Conservation (phyloP, 2,329 filamentous ascomycete genomes). For the Whalleya microplaca region DNA sequence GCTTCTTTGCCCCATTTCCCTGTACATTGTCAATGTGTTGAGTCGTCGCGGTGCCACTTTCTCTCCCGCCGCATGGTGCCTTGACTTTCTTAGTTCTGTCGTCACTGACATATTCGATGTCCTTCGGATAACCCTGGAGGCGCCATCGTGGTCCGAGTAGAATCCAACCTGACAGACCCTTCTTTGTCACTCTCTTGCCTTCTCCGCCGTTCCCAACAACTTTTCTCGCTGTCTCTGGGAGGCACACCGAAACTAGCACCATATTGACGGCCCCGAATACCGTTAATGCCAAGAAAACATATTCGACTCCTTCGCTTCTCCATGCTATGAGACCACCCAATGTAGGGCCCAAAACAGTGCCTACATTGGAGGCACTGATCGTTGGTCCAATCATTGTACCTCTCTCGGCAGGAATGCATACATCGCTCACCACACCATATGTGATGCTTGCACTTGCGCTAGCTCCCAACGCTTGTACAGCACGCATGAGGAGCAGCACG, state of each 20-base stretch:
- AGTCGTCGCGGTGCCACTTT: too few species aligned
- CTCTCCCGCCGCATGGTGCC: too few species aligned
- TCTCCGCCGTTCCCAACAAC: constrained; percentile 2
- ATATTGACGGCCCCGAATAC: neutral
- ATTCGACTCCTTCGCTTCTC: constrained; percentile 1
- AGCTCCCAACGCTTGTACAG: neutral
- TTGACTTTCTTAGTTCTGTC: too few species aligned
- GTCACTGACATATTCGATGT: too few species aligned
- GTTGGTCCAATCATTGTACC: constrained; percentile 3
- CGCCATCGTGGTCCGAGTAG: too few species aligned
- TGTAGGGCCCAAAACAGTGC: neutral
- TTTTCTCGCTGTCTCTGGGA: constrained; percentile 7
- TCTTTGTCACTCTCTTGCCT: neutral
- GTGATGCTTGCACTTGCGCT: constrained; percentile 5
- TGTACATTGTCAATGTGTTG: too few species aligned
- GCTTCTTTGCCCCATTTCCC: neutral
- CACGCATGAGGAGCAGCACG: constrained; percentile 1
- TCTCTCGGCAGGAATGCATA: constrained; percentile 3
- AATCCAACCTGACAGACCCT: too few species aligned
- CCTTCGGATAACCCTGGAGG: too few species aligned
- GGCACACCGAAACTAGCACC: neutral
- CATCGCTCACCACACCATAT: constrained; percentile 4
- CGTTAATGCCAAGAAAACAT: constrained; percentile 2
- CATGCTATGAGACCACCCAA: constrained; percentile 1
- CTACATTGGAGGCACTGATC: constrained; percentile 3